phyloP scores from a whole-genome alignment of 2,329 filamentous ascomycete species.

The Lachnellula willkommii region DNA sequence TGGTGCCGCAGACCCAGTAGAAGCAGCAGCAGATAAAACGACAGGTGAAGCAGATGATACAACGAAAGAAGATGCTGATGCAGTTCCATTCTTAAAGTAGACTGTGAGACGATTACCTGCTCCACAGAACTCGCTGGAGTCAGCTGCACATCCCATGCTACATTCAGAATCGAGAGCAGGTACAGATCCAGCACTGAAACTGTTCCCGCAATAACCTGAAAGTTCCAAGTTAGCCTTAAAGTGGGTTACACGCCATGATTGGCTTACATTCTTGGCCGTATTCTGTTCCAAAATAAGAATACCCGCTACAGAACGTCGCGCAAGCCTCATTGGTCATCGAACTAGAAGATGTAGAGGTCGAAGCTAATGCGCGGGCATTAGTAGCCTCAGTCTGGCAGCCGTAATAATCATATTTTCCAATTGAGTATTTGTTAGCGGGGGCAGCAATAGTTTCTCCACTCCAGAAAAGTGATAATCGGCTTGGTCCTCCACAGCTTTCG shows the following conservation, averaged over 20 bases:
- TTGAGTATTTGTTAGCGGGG: slow-evolving; percentile 36
- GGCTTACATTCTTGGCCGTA: slow-evolving; percentile 27
- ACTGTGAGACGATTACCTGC: slow-evolving; percentile 20
- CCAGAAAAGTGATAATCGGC: slow-evolving; percentile 28
- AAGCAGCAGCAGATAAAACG: slow-evolving; percentile 6
- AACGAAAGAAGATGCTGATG: slow-evolving; percentile 1
- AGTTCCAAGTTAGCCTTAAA: not conserved
- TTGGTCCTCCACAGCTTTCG: slow-evolving; percentile 32
- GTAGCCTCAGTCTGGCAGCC: slow-evolving; percentile 46
- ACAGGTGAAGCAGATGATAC: not conserved
- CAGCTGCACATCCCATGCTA: slow-evolving; percentile 27
- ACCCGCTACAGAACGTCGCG: slow-evolving; percentile 21
- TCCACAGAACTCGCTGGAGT: slow-evolving; percentile 33
- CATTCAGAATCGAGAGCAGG: slow-evolving; percentile 18
- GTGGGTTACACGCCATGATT: not conserved
- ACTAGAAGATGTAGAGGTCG: slow-evolving; percentile 8
- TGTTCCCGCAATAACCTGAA: slow-evolving; percentile 26
- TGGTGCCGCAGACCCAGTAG: slow-evolving; percentile 6
- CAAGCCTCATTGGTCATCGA: slow-evolving; percentile 30
- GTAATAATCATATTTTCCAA: slow-evolving; percentile 42
- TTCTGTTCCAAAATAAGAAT: slow-evolving; percentile 27
- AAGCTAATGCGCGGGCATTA: slow-evolving; percentile 40
- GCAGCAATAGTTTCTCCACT: slow-evolving; percentile 19
- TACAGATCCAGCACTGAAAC: slow-evolving; percentile 18
- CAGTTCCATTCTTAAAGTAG: slow-evolving; percentile 14